Base-by-base conservation (phyloP, 148 eudicot genomes). In the Nepenthes mirabilis region DNA sequence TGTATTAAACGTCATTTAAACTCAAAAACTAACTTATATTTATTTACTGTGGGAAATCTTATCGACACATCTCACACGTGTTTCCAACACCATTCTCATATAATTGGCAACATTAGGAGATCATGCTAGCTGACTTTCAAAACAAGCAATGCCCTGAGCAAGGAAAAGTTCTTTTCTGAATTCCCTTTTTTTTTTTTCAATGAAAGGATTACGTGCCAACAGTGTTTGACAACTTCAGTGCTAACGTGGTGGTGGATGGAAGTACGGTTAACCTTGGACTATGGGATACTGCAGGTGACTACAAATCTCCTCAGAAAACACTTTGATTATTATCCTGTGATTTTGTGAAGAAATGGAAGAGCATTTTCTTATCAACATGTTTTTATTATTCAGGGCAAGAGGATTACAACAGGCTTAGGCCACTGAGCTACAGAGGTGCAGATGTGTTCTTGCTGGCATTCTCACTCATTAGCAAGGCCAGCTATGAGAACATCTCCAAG, bases 361-460 rank as follows among this genome's bases (percentile, higher is more conserved):
- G 23, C 23, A 23, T 23, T 23, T 23, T 23, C 23, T 23, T 23
- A 23, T 59, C 59, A 37, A 50, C 6, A n/a, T 50, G 33, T 9
- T 52, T 47, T 45, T 56, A 34, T 13, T 45, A 49, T 68, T 45
- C 78, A 87, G 95, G 95, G 49, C 95, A 87, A 56, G 95, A 87
- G 48, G 95, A 87, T 70, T 87, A 87, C 67, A 87, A 87, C 70
- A 72, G 90, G 58, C 68, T 87, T 52, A 75, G 95, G 76, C 95
- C 95, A 13, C 64, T 87, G n/a, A 87, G 95, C 66, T 87, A 87
- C 53, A 81, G 90, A 60, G 95, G 90, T 68, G 90, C 95, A 58
- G 95, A 87, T 76, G 84, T 87, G 33, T 87, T 87, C 75, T 64
- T 87, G 2, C 64, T 87, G 69, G 80, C 90, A 37, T 87, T 87